Evolutionary conservation across 768 basidiomycete genomes (phyloP), one percentile per base, ranked within the genome.

Genomic region (Auriscalpium microsporum): DNA sequence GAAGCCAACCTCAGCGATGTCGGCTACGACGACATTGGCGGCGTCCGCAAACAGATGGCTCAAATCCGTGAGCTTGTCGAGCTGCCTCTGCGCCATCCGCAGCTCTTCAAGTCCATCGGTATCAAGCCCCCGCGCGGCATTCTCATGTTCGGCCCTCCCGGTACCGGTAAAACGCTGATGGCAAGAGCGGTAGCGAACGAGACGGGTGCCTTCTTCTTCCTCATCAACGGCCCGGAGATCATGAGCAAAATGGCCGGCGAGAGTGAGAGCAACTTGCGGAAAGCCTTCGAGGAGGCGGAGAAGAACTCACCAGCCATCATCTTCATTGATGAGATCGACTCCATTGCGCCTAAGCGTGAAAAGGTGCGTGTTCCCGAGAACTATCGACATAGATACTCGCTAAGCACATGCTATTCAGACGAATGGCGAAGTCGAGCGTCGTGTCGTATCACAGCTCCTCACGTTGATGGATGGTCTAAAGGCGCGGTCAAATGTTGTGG

Each of bases 221-320:
- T 98, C 50, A 99, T 99, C 75, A 99, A 98, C 67, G 96, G 96
- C 53, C 96, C 96, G 51, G 96, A 99, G 73, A 98, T 99, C 70
- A 99, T 99, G 96, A 91, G 88, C 64, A 98, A 99, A 79, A 99
- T 99, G 96, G 96, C 96, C 52, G 96, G 96, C 63, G 96, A 99
- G 75, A 87, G 84, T 68, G 96, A 99, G 71, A 93, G 90, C 67
- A 99, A 99, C 72, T 75, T 99, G 59, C 78, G 96, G 63, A 99
- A 99, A 72, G 95, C 96, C 28, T 98, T 98, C 69, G 96, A 98
- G 72, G 96, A 99, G 75, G 95, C 96, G 3, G 96, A 99, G 77
- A 99, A 99, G 81, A 99, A 98, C 75, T 94, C 91, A 1, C 96
- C 96, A 21, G 88, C 96, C 36, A 99, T 99, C 76, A 99, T 99